A percentile compares a stretch with the other conserved stretches of the same genome.
These are phyloP conservation scores for Entomortierella lignicola DNA, from an alignment of 192 early-diverging fungal genomes.

Conservation along the genomic window DNA sequence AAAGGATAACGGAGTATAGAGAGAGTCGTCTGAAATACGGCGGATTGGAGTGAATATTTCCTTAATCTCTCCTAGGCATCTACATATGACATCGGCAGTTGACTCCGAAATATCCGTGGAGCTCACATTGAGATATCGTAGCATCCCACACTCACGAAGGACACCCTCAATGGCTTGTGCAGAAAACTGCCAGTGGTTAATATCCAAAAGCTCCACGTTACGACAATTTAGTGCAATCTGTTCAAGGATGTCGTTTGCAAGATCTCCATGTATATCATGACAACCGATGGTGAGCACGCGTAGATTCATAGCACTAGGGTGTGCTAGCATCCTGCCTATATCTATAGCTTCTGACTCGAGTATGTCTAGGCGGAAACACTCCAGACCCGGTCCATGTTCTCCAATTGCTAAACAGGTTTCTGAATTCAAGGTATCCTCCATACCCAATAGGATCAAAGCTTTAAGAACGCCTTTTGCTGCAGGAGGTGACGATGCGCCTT, in stretches of 20 bases:
- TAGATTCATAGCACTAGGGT: slow-evolving; percentile 24
- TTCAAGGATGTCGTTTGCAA: slow-evolving; percentile 45
- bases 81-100: slow-evolving; percentile 30
- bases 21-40: neutral
- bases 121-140: slow-evolving; percentile 47
- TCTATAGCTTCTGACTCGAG: slow-evolving; percentile 48
- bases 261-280: slow-evolving; percentile 45
- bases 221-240: slow-evolving; percentile 45
- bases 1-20: slow-evolving; percentile 4
- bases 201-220: slow-evolving; percentile 45
- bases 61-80: slow-evolving; percentile 39
- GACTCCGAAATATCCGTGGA: slow-evolving; percentile 35
- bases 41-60: neutral
- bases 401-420: slow-evolving; percentile 48
- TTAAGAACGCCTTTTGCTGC: slow-evolving; percentile 45
- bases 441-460: slow-evolving; percentile 39
- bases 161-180: slow-evolving; percentile 38
- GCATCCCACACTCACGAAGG: slow-evolving; percentile 37
- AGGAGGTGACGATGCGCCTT: slow-evolving; percentile 20
- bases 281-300: slow-evolving; percentile 44
- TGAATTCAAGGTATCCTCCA: slow-evolving; percentile 47
- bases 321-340: slow-evolving; percentile 33
- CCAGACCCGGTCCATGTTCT: slow-evolving; percentile 37
- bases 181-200: slow-evolving; percentile 55
- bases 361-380: slow-evolving; percentile 53